Conservation (phyloP, 257 asterid genomes). For the Gynochthodes officinalis region DNA sequence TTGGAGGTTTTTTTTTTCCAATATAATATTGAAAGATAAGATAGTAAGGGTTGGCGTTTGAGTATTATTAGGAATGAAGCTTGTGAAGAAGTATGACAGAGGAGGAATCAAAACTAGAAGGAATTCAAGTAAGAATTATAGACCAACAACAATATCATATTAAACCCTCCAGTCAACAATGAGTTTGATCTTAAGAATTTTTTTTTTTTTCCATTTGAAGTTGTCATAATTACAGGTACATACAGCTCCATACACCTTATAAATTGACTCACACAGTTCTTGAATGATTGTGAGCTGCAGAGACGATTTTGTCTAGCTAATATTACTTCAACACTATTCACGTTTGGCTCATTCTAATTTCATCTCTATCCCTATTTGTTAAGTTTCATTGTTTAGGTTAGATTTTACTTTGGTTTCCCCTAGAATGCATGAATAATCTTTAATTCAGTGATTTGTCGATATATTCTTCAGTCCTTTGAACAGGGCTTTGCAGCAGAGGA, state of each 20-base stretch:
- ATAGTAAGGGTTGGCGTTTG: too few relatives aligned
- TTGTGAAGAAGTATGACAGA: too few relatives aligned
- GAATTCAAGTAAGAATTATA: too few relatives aligned
- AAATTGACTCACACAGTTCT: conserved; percentile 3
- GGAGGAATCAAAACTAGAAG: too few relatives aligned
- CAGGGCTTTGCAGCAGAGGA: neutral
- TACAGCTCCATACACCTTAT: neutral
- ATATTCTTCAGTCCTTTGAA: neutral
- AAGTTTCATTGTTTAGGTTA: neutral
- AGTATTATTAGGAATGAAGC: too few relatives aligned
- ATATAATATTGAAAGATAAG: too few relatives aligned
- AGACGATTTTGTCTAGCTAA: neutral
- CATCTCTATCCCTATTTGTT: neutral
- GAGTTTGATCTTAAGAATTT: too few relatives aligned
- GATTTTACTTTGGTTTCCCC: neutral
- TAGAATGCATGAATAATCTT: neutral
- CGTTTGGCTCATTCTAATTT: too few relatives aligned
- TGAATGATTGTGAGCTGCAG: neutral
- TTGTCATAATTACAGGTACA: neutral
- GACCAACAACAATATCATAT: too few relatives aligned
- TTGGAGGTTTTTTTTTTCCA: too few relatives aligned
- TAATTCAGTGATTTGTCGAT: too few relatives aligned
- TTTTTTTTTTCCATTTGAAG: too few relatives aligned
- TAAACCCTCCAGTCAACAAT: neutral
- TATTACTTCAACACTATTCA: neutral